A percentile compares a stretch with the other conserved stretches of the same genome.
phyloP scores from a whole-genome alignment of 345 rosid genomes.

The Mangifera indica region DNA sequence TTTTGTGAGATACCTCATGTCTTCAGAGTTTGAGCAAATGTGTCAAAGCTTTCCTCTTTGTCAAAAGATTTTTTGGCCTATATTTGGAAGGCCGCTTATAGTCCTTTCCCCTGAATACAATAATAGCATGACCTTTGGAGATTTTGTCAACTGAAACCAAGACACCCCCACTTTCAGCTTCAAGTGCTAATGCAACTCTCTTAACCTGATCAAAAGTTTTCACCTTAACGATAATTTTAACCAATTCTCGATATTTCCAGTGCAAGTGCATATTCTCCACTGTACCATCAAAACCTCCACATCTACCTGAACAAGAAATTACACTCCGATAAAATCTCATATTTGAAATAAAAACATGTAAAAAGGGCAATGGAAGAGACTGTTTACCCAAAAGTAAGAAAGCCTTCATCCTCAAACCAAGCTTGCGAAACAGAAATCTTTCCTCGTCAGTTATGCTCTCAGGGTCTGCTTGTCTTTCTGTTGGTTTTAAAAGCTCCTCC shows the following conservation, averaged over 20 bases:
- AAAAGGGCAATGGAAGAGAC: slow-evolving; percentile 8
- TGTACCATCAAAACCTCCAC: slow-evolving; percentile 94
- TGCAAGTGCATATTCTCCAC: slow-evolving; percentile 99
- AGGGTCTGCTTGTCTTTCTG: slow-evolving; percentile 66
- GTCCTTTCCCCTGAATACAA: slow-evolving; percentile 83
- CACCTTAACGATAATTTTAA: slow-evolving; percentile 76
- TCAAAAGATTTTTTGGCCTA: slow-evolving; percentile 86
- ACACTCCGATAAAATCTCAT: slow-evolving; percentile 23
- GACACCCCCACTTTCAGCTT: slow-evolving; percentile 94
- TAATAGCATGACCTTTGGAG: slow-evolving; percentile 87
- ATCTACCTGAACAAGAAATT: slow-evolving; percentile 61
- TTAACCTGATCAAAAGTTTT: slow-evolving; percentile 73
- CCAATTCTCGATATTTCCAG: slow-evolving; percentile 88
- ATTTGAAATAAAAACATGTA: slow-evolving; percentile 5
- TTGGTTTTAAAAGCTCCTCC: slow-evolving; percentile 62
- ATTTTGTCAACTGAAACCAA: slow-evolving; percentile 86
- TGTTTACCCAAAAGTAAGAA: slow-evolving; percentile 84
- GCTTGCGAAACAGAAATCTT: slow-evolving; percentile 96
- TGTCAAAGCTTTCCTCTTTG: slow-evolving; percentile 95
- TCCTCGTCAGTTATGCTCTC: slow-evolving; percentile 88
- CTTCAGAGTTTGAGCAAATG: slow-evolving; percentile 91
- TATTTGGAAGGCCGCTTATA: slow-evolving; percentile 73
- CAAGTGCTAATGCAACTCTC: slow-evolving; percentile 85
- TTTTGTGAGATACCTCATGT: slow-evolving; percentile 56
- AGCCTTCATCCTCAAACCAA: slow-evolving; percentile 92